Conservation (phyloP, 768 basidiomycete species). For the Suillus alpinus region DNA sequence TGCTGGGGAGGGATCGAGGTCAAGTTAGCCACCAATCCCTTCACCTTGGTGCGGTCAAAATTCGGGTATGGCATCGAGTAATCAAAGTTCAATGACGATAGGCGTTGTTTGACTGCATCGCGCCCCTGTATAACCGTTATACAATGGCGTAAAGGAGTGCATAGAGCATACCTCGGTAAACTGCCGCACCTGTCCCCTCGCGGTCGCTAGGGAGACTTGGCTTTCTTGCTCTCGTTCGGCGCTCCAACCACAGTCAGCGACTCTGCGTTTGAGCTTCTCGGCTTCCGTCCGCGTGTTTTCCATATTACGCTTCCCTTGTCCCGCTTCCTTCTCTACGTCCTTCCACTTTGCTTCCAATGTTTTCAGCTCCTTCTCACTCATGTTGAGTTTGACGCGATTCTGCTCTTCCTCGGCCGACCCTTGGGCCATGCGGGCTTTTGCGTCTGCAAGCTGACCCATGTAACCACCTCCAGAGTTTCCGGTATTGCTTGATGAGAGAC, state of each 20-base stretch:
- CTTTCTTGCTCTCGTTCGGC: conserved; percentile 65
- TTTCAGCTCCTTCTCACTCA: conserved; percentile 78
- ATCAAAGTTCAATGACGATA: conserved; percentile 78
- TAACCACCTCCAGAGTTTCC: conserved; percentile 85
- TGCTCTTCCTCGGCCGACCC: conserved; percentile 85
- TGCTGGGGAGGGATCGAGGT: conserved; percentile 69
- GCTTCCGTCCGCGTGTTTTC: conserved; percentile 57
- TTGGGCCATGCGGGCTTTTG: conserved; percentile 70
- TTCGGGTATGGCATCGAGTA: conserved; percentile 72
- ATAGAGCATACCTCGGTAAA: conserved; percentile 57
- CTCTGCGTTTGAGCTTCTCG: conserved; percentile 47
- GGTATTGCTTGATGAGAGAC: conserved; percentile 68
- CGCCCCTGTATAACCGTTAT: conserved; percentile 47
- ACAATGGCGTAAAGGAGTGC: neutral
- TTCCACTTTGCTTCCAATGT: conserved; percentile 77
- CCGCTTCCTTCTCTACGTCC: conserved; percentile 80
- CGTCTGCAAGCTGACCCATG: conserved; percentile 92
- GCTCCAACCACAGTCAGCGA: conserved; percentile 72
- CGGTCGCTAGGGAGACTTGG: conserved; percentile 48
- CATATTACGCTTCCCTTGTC: conserved; percentile 69
- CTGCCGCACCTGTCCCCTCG: conserved; percentile 50
- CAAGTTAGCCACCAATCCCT: conserved; percentile 90
- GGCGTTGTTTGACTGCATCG: conserved; percentile 61
- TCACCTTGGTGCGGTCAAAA: conserved; percentile 85
- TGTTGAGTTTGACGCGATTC: conserved; percentile 66